A percentile compares a stretch with the other conserved stretches of the same genome.
These are phyloP conservation scores for maize (Zea mays) DNA, from an alignment of 176 grass and related monocot genomes.

Conservation along the genomic window DNA sequence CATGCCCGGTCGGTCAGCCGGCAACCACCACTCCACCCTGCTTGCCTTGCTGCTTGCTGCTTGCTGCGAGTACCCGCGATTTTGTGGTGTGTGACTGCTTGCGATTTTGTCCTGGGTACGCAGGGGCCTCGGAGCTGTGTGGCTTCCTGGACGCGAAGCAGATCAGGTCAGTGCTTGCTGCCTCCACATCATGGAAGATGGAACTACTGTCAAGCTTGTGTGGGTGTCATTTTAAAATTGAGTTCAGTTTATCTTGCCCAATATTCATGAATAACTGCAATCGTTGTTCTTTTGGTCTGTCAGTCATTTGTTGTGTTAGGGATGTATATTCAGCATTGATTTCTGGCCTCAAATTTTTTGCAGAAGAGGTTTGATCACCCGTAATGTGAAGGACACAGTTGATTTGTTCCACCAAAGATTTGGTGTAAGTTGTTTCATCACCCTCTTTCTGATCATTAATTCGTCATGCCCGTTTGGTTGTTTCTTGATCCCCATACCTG, in stretches of 20 bases:
- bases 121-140: slow-evolving; percentile 77
- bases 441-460: not conserved
- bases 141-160: slow-evolving; percentile 64
- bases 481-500: not conserved
- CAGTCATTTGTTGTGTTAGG: not conserved
- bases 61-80: not conserved
- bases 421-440: slow-evolving; percentile 56
- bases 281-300: not conserved
- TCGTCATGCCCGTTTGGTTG: slow-evolving; percentile 1
- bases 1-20: slow-evolving; percentile 59
- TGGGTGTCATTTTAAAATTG: not conserved
- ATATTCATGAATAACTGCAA: not conserved
- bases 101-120: slow-evolving; percentile 24
- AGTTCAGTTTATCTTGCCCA: not conserved
- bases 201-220: not conserved
- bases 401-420: slow-evolving; percentile 91
- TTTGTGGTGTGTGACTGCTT: not conserved
- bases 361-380: slow-evolving; percentile 93
- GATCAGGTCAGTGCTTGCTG: slow-evolving; percentile 53
- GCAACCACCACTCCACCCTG: not conserved
- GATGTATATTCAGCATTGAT: slow-evolving; percentile 10
- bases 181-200: not conserved
- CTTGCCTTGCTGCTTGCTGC: not conserved
- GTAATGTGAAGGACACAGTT: slow-evolving; percentile 75
- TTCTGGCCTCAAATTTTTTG: slow-evolving; percentile 27